phyloP scores from a whole-genome alignment of 495 filamentous ascomycete genomes.

The Ramalina intermedia region DNA sequence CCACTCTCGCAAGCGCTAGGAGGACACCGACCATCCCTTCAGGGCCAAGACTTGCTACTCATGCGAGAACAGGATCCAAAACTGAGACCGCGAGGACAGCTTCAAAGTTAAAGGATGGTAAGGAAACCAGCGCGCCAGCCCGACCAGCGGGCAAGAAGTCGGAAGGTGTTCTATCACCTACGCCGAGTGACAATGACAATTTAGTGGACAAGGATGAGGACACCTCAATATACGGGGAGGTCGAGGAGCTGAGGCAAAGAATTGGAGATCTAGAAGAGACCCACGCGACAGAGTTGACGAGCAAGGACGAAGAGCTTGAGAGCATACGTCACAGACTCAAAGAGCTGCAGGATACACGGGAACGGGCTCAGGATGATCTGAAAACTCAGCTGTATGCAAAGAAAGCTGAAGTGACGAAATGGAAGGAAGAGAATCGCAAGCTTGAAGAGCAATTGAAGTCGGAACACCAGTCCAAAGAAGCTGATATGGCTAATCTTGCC shows the following conservation, averaged over 20 bases:
- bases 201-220: not conserved
- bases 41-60: not conserved
- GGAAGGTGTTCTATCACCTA: not conserved
- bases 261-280: not conserved
- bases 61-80: not conserved
- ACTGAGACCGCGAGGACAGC: not conserved
- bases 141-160: not conserved
- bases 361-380: not conserved
- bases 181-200: not conserved
- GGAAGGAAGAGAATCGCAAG: not conserved
- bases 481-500: not conserved
- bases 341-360: not conserved
- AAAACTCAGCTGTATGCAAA: not conserved
- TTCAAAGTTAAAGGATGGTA: not conserved
- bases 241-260: conserved; percentile 1
- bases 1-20: not conserved
- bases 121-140: too few relatives aligned
- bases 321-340: not conserved
- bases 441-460: conserved; percentile 3
- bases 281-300: not conserved
- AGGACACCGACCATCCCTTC: not conserved
- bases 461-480: not conserved
- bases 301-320: conserved; percentile 3
- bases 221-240: not conserved
- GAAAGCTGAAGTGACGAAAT: not conserved